Base-by-base conservation (phyloP, 192 early-diverging fungal genomes). In the Coemansia sp. region DNA sequence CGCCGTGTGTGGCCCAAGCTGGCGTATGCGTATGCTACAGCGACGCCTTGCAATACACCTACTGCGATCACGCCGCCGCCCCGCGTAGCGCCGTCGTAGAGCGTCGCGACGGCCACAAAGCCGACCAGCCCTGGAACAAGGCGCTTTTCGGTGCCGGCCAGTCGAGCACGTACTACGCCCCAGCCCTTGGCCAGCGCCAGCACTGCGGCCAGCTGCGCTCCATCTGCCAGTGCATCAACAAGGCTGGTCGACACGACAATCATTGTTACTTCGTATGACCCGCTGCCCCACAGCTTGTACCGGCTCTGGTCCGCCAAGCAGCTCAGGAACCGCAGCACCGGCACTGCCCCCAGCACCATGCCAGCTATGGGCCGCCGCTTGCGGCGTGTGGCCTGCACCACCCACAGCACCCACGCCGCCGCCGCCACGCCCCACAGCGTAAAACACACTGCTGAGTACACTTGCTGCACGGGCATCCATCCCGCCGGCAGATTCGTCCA, bases 401-500 rank as follows among this genome's bases (percentile, higher is more conserved):
- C 66, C 35, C 54, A 32, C 17, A 21, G 14, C 12, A 37, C 57
- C 76, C 76, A 79, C n/a, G 43, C 35, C 37, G 43, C 55, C 21
- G 57, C 43, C 1, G 76, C 70, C 8, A 57, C 22, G 10, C 59
- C 70, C 76, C 76, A 79, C 32, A 79, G 41, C 17, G 76, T 55
- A 17, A 73, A 73, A 57, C 76, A 60, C 8, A 64, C 64, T 0
- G 67, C 70, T 21, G 76, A 67, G 22, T 65, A 70, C 37, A 72
- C 65, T 24, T 58, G 63, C 56, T 79, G 70, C 49, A 73, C 67
- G 9, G 76, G 76, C 70, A 79, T 79, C 76, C 76, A 79, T 0
- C 76, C 76, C 10, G 76, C 76, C 15, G 70, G 67, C 38, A 79
- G 35, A 35, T 79, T 79, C 0, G 76, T 79, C 76, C 76, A 79